Evolutionary conservation across 345 rosid genomes (phyloP).

Genomic region (Brassica nigra): DNA sequence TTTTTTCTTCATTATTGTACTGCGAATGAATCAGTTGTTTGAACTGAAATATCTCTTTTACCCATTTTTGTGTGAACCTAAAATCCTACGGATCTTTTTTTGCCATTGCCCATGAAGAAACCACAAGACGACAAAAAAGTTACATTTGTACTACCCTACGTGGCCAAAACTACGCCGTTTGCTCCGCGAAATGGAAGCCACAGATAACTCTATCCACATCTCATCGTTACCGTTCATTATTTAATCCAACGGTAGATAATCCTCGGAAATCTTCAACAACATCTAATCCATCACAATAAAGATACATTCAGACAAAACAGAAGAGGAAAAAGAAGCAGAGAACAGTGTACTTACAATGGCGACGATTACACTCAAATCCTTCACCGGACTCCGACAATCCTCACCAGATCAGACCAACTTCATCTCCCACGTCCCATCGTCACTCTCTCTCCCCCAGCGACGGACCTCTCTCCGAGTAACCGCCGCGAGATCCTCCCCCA

Average conservation of each 20-base stretch:
- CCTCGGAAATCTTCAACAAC: constrained; percentile 57
- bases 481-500: constrained; percentile 65
- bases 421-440: constrained; percentile 30
- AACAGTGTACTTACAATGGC: constrained; percentile 41
- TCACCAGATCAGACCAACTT: constrained; percentile 44
- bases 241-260: constrained; percentile 53
- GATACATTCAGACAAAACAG: constrained; percentile 13
- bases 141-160: constrained; percentile 33
- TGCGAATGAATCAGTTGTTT: not conserved
- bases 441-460: constrained; percentile 28
- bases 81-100: constrained; percentile 1
- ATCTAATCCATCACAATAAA: constrained; percentile 46
- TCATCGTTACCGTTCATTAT: constrained; percentile 49
- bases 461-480: constrained; percentile 37
- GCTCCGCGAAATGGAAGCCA: constrained; percentile 24
- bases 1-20: no score
- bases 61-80: constrained; percentile 16
- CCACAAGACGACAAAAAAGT: constrained; percentile 14
- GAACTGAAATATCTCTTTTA: not conserved
- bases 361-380: constrained; percentile 69
- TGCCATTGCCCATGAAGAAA: constrained; percentile 17
- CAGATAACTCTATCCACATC: constrained; percentile 53
- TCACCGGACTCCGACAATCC: constrained; percentile 74
- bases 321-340: constrained; percentile 7
- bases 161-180: constrained; percentile 38